Evolutionary conservation across 768 basidiomycete genomes (phyloP), one percentile per base, ranked within the genome.

Genomic region (Pulveroboletus sp.): DNA sequence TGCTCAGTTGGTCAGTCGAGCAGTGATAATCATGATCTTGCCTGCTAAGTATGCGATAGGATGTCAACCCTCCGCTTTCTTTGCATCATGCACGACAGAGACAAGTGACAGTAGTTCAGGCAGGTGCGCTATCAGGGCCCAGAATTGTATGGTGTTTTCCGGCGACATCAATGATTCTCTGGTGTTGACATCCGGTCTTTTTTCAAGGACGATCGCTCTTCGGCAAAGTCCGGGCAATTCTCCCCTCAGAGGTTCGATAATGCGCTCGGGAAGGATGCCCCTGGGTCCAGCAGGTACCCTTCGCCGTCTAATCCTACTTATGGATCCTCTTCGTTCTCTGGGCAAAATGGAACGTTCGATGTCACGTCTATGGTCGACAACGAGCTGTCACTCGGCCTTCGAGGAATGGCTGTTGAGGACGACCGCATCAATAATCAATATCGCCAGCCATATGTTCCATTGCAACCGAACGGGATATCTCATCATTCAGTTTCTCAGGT

Each of bases 341-440:
- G 58, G 32, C 62, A 71, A 60, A 70, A 59, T 30, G 59, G 62
- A 49, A 57, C 58, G 12, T 64, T 71, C 47, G 78, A 78, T 54
- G 62, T 71, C 15, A 59, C 75, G 12, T 63, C 73, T 32, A 60
- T 69, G 39, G 75, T 73, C 15, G 81, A 79, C 42, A 76, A 73
- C 47, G 82, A 84, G 30, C 70, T 85, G 31, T 69, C 81, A 12
- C 64, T 78, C 30, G 74, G 80, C 5, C 66, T 86, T 42, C 78
- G 84, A 51, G 82, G 82, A 12, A 81, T 82, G 78, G 72, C 66
- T 7, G 79, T 81, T 17, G 81, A 79, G 57, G 81, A 82, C 38
- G 81, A 81, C 47, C 71, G 70, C 45, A 60, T 64, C 47, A 60
- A 64, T 37, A 56, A 58, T 35, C 71, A 71, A 52, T 73, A 73